Base-by-base conservation (phyloP, 768 basidiomycete genomes). In the Sarcodon sp. region DNA sequence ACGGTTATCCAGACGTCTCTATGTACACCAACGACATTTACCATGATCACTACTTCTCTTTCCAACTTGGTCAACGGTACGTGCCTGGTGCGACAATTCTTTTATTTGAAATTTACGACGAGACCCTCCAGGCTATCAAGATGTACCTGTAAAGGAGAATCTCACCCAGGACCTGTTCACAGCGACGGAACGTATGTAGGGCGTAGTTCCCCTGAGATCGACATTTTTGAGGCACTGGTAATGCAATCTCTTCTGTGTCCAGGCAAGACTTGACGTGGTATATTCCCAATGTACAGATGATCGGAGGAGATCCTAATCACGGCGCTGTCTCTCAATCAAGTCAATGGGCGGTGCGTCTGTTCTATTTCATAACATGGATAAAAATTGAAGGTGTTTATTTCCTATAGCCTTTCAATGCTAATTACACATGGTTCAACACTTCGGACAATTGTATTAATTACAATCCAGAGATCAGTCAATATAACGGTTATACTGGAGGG, bases 291-390 rank as follows among this genome's bases (percentile, higher is more conserved):
- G 4, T 27, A 27, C 21, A 27, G 21, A 27, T 27, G 21, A 27
- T 27, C 4, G 21, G 21, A 27, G 21, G 21, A 35, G 38, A 50
- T 1, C 8, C 7, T 41, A 56, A 54, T 41, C 58, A 53, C 8
- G 79, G 77, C 7, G 68, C 78, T 53, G 87, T 92, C 13, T 92
- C 89, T 5, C 87, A 90, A 62, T 89, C 86, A 39, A 80, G 74
- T 5, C 90, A 94, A 59, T 85, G 80, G 79, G 82, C 69, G 37
- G 83, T 86, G 61, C 67, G 78, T 69, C 41, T 27, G 4, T 27
- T 27, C 21, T 27, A 27, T 27, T 27, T 27, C 21, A 27, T 27
- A 4, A 8, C 4, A 6, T 4, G 8, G 4, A 27, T 27, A 3
- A 2, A 10, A 13, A 39, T 35, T 27, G 13, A 21, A 7, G 31